Conservation (phyloP, 148 eudicot genomes). For the Simmondsia chinensis region DNA sequence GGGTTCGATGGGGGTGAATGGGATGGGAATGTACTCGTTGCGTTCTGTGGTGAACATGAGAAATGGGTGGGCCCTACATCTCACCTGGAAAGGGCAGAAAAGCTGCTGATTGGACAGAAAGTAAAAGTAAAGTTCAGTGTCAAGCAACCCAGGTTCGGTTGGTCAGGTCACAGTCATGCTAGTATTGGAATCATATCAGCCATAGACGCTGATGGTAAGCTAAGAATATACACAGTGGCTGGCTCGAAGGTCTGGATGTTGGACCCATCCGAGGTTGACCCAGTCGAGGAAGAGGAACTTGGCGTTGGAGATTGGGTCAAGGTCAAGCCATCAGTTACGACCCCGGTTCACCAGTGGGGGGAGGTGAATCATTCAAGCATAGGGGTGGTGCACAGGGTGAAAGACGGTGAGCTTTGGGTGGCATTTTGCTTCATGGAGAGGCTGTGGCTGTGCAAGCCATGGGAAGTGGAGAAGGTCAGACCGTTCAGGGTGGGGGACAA, state of each 20-base stretch:
- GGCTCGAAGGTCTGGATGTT: slow-evolving; percentile 86
- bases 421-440: slow-evolving; percentile 84
- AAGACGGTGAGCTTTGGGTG: slow-evolving; percentile 86
- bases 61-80: slow-evolving; percentile 66
- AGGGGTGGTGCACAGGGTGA: slow-evolving; percentile 87
- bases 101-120: slow-evolving; percentile 59
- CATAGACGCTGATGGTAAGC: slow-evolving; percentile 88
- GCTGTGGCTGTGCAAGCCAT: slow-evolving; percentile 89
- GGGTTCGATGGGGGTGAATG: slow-evolving; percentile 57
- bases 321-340: slow-evolving; percentile 45
- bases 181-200: slow-evolving; percentile 76
- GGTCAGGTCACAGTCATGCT: slow-evolving; percentile 87
- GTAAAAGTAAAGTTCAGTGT: slow-evolving; percentile 52
- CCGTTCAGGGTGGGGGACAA: slow-evolving; percentile 74
- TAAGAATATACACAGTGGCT: slow-evolving; percentile 80
- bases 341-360: slow-evolving; percentile 91
- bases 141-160: slow-evolving; percentile 90
- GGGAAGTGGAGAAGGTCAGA: slow-evolving; percentile 68
- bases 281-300: slow-evolving; percentile 80
- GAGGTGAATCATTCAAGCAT: slow-evolving; percentile 76
- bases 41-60: slow-evolving; percentile 91
- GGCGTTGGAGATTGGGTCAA: slow-evolving; percentile 78
- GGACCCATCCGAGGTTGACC: slow-evolving; percentile 88
- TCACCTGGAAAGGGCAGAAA: slow-evolving; percentile 52
- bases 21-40: slow-evolving; percentile 70